Base-by-base conservation (phyloP, 2,329 filamentous ascomycete species). In the Diaporthe nobilis region DNA sequence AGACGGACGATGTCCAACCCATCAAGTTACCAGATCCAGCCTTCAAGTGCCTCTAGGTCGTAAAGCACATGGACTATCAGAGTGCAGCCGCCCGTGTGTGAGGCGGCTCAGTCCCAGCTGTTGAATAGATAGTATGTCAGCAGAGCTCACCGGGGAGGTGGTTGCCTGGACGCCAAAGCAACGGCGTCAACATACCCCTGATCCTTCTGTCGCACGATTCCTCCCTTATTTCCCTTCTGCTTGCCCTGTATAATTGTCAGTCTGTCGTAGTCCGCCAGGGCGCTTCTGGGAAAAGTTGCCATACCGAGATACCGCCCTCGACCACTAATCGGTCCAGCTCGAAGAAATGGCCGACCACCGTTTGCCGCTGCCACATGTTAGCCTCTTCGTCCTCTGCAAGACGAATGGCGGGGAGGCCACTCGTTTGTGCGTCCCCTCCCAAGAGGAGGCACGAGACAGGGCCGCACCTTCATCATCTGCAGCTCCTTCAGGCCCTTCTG, bases 341-440 rank as follows among this genome's bases (percentile, higher is more conserved):
- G 87, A 95, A 98, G 86, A 98, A 98, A 83, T 98, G 94, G 83
- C 95, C 97, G 82, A 99, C 92, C 70, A 97, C 90, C 15, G 96
- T 97, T 93, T 98, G 97, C 83, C 97, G 93, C 97, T 98, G 87
- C 80, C 34, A 44, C 44, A 47, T 25, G 39, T 70, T 57, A 78
- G 77, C 75, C 65, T 42, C 42, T 20, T n/a, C 42, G 6, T 76
- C 31, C 31, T 31, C 49, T 74, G 65, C 47, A 65, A 71, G 44
- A 28, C 12, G 39, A 20, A 13, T 25, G 49, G 15, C 28, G 25
- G 15, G 25, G 4, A n/a, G 44, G 49, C 39, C 28, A 49, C n/a
- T 47, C 61, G n/a, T 17, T 34, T 63, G 75, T 22, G 31, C 22
- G 37, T 67, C 55, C 44, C 42, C 53, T 53, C 71, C 8, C 1